Evolutionary conservation across 208 protist genomes (phyloP).

Genomic region (Naegleria fowleri): DNA sequence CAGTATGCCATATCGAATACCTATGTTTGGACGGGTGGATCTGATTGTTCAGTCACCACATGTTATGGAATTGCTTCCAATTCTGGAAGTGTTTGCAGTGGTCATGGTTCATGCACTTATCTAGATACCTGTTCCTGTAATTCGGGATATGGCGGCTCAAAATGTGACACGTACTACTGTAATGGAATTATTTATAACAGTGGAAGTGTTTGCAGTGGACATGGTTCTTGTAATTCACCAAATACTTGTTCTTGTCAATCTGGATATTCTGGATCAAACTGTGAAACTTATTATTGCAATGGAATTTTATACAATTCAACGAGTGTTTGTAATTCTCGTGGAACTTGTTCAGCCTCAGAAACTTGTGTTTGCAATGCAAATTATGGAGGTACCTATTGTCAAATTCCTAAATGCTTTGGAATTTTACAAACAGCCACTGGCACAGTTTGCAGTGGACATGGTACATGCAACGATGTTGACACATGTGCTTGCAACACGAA

Average conservation of each 20-base stretch:
- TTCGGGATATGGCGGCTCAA: not conserved
- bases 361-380: not conserved
- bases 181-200: not conserved
- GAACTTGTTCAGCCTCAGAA: not conserved
- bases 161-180: not conserved
- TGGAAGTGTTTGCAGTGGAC: not conserved
- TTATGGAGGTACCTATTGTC: not conserved
- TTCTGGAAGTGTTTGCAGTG: not conserved
- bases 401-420: too few relatives aligned
- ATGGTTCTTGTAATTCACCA: conserved; percentile 4
- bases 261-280: not conserved
- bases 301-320: too few relatives aligned
- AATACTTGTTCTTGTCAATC: not conserved
- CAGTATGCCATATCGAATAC: too few relatives aligned
- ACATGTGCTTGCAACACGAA: not conserved
- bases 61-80: not conserved
- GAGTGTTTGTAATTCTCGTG: not conserved
- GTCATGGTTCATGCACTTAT: not conserved
- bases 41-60: not conserved
- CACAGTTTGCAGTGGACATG: not conserved
- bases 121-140: not conserved
- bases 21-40: not conserved
- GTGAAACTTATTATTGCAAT: not conserved
- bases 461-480: conserved; percentile 1
- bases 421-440: too few relatives aligned